Conservation (phyloP, 371 early-diverging fungal species). For the Batrachochytrium dendrobatidis region DNA sequence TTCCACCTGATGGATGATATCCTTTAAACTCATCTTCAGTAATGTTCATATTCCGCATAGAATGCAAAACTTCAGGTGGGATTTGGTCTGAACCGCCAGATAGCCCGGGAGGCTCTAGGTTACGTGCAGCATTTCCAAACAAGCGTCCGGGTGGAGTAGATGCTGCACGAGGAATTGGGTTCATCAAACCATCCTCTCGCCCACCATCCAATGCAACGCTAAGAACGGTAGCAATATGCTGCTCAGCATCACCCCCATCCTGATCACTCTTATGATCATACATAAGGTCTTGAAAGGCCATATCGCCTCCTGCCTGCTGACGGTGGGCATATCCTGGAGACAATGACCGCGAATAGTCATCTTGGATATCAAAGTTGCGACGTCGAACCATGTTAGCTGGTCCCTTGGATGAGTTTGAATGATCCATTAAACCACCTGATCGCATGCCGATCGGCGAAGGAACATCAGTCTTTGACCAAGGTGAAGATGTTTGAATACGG, state of each 20-base stretch:
- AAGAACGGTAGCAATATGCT: slow-evolving; percentile 41
- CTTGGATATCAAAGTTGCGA: slow-evolving; percentile 25
- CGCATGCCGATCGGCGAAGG: slow-evolving; percentile 10
- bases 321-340: slow-evolving; percentile 63
- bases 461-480: slow-evolving; percentile 6
- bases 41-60: slow-evolving; percentile 15
- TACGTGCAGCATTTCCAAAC: slow-evolving; percentile 16
- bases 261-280: too few species aligned
- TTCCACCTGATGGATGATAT: neutral
- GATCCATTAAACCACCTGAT: neutral
- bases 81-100: slow-evolving; percentile 66
- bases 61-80: slow-evolving; percentile 17
- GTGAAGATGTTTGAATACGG: slow-evolving; percentile 1
- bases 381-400: slow-evolving; percentile 18
- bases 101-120: too few species aligned
- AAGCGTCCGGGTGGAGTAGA: slow-evolving; percentile 54
- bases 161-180: slow-evolving; percentile 47
- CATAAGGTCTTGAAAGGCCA: too few species aligned
- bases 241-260: slow-evolving; percentile 27
- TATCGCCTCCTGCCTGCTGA: too few species aligned
- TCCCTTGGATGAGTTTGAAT: slow-evolving; percentile 4
- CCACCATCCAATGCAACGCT: slow-evolving; percentile 47
- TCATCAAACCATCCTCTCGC: slow-evolving; percentile 27
- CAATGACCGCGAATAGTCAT: slow-evolving; percentile 78
- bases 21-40: neutral